phyloP scores from a whole-genome alignment of 116 monocot species.

The Cymodocea nodosa region DNA sequence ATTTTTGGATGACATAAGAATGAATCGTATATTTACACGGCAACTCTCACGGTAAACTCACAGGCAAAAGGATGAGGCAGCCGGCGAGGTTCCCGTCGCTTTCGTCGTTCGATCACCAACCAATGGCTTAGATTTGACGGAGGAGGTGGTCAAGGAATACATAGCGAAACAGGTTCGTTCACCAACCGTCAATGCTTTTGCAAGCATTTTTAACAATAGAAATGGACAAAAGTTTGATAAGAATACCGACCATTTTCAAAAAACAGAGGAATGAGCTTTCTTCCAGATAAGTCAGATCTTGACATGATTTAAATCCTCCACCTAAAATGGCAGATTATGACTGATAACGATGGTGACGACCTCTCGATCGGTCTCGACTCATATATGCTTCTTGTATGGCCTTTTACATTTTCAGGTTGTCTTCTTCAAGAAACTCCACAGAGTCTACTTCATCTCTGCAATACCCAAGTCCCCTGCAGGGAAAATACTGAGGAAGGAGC shows the following conservation, averaged over 20 bases:
- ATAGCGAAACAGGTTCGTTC: slow-evolving; percentile 73
- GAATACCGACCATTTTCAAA: too few species aligned
- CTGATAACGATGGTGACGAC: too few species aligned
- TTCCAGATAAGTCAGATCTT: too few species aligned
- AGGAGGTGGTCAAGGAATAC: slow-evolving; percentile 63
- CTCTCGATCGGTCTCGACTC: too few species aligned
- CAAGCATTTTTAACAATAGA: too few species aligned
- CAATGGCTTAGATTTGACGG: slow-evolving; percentile 34
- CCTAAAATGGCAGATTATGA: too few species aligned
- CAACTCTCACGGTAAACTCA: not conserved
- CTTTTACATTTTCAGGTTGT: slow-evolving; percentile 34
- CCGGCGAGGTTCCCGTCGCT: slow-evolving; percentile 79
- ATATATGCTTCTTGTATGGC: too few species aligned
- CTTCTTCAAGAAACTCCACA: slow-evolving; percentile 70
- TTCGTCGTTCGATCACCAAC: slow-evolving; percentile 38
- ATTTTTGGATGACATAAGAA: not conserved
- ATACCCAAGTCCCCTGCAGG: slow-evolving; percentile 76
- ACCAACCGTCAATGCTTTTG: too few species aligned
- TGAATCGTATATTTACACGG: not conserved
- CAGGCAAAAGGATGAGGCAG: slow-evolving; percentile 64
- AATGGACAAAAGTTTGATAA: too few species aligned
- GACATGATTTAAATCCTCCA: too few species aligned
- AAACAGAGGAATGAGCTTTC: too few species aligned
- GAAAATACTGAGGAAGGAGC: slow-evolving; percentile 71
- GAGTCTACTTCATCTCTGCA: slow-evolving; percentile 47